Evolutionary conservation across 768 basidiomycete genomes (phyloP), one percentile per base, ranked within the genome.

Genomic region (Amanita subjunquillea): DNA sequence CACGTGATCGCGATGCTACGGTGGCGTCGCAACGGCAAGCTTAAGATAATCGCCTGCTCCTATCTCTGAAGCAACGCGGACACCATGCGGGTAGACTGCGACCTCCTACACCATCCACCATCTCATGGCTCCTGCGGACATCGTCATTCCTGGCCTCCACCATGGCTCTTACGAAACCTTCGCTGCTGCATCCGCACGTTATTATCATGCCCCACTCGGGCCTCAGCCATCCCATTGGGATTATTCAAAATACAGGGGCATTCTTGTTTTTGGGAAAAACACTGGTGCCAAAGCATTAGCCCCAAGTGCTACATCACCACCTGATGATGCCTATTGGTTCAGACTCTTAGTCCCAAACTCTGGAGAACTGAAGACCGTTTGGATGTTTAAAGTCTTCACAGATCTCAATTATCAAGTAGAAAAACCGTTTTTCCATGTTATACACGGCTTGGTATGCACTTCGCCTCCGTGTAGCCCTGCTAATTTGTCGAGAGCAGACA

Each of bases 381-480:
- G 85, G 85, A 73, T 77, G 64, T 84, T 86, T 68, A 76, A 76
- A 55, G 71, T 86, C 50, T 79, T 80, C 0, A 68, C 70, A 42
- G 68, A 70, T 44, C 76, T 85, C 59, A 75, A 82, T 50, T 97
- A 94, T 65, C 76, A 79, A 59, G 75, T 85, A 58, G 91, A 96
- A 65, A 80, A 86, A 53, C 87, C 91, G 2, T 95, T 95, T 71
- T 96, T 96, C 69, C 91, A 97, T 66, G 76, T 83, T 37, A 94
- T 95, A 67, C 79, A 83, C 43, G 89, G 88, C 39, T 79, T 85
- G 69, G 93, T 94, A 62, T 63, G 88, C 73, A 20, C 48, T 34
- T 23, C 48, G 34, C 25, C 48, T 54, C 37, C 23, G 27, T 22
- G 40, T n/a, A 9, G 50, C 55, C 58, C 72, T 67, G 7, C 69